These are phyloP conservation scores for Penicillium sp. DNA, from an alignment of 2,329 filamentous ascomycete genomes.

Conservation along the genomic window DNA sequence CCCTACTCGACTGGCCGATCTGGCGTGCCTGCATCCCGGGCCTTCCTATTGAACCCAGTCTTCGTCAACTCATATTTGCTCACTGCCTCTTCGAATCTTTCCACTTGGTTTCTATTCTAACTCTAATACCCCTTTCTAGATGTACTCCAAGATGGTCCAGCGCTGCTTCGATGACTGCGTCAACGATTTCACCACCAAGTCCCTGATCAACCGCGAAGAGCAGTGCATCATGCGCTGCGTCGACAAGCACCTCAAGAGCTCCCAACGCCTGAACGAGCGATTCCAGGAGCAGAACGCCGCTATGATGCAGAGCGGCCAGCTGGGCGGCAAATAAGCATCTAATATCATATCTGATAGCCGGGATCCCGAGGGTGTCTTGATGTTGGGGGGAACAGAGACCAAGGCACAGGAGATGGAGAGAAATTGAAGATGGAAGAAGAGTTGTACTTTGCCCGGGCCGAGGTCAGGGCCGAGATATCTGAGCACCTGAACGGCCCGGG, in stretches of 20 bases:
- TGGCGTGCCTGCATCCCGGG: background rate
- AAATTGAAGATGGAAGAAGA: background rate
- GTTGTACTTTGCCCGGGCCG: background rate
- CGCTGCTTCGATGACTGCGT: conserved; percentile 94
- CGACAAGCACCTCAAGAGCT: conserved; percentile 92
- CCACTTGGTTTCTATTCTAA: background rate
- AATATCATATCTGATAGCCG: background rate
- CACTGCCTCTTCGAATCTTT: background rate
- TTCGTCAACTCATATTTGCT: background rate
- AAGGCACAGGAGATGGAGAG: conserved; percentile 1
- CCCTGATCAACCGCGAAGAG: conserved; percentile 83
- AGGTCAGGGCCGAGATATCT: background rate
- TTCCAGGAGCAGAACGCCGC: conserved; percentile 79
- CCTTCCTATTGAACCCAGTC: background rate
- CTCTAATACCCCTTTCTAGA: conserved; percentile 49
- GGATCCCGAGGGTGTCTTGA: conserved; percentile 15
- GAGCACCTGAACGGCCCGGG: background rate
- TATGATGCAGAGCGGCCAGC: conserved; percentile 67
- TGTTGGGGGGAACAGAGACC: background rate
- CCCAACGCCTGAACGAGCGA: conserved; percentile 86
- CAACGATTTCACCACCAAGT: conserved; percentile 98
- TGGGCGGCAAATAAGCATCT: conserved; percentile 44
- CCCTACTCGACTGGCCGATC: too few relatives aligned
- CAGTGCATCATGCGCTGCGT: conserved; percentile 94
- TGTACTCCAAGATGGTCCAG: conserved; percentile 66